A percentile compares a stretch with the other conserved stretches of the same genome.
These are phyloP conservation scores for Aspergillus panamensis DNA, from an alignment of 495 filamentous ascomycete genomes.

Conservation along the genomic window DNA sequence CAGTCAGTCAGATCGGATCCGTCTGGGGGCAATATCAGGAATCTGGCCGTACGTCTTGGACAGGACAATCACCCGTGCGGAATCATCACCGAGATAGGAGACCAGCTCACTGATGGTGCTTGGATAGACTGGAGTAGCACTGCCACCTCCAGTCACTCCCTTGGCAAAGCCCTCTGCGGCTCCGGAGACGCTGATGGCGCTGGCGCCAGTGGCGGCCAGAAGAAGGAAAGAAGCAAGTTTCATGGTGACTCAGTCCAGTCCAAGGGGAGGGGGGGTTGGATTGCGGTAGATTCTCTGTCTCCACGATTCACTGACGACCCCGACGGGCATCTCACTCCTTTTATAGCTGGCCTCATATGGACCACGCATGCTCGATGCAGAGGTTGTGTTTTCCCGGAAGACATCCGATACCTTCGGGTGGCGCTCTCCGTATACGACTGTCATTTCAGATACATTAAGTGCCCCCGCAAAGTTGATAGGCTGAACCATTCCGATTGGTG, in stretches of 20 bases:
- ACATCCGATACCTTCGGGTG: not conserved
- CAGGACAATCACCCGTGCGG: constrained; percentile 38
- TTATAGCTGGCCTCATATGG: not conserved
- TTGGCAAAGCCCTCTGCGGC: constrained; percentile 42
- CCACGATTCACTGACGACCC: not conserved
- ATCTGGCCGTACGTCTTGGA: constrained; percentile 25
- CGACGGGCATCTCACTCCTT: not conserved
- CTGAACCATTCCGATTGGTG: not conserved
- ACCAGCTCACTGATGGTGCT: constrained; percentile 37
- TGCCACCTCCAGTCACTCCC: constrained; percentile 41
- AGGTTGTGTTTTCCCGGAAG: no score
- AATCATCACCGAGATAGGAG: constrained; percentile 37
- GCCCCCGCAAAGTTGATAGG: not conserved
- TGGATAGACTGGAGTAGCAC: constrained; percentile 38
- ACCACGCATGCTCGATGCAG: no score
- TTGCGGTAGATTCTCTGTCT: no score
- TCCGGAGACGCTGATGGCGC: constrained; percentile 31
- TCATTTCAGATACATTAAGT: not conserved
- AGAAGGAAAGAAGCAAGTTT: not conserved
- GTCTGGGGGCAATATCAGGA: not conserved
- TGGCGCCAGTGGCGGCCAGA: not conserved
- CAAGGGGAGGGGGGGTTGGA: no score
- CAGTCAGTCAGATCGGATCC: not conserved
- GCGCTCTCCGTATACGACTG: not conserved
- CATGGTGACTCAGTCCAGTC: not conserved